Conservation (phyloP, 768 basidiomycete species). For the Nidularia sp. region DNA sequence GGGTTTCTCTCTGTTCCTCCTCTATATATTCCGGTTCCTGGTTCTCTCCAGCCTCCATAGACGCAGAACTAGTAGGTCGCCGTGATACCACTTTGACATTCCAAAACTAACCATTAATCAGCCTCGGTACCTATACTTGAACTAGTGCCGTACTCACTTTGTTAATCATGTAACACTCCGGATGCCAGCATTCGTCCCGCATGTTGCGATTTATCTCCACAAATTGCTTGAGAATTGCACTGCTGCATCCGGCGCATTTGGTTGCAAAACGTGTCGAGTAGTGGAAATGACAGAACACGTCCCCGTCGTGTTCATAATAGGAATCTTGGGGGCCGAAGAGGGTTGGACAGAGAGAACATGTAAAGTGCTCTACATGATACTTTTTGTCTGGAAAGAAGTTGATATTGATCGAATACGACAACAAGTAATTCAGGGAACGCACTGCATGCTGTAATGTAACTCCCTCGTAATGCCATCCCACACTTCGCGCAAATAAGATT, state of each 20-base stretch:
- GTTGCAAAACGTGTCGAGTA: constrained; percentile 98
- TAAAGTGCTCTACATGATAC: constrained; percentile 99
- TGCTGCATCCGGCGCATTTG: constrained; percentile 96
- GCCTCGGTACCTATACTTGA: too few species aligned
- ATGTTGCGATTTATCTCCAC: constrained; percentile 99
- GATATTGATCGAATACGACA: background rate
- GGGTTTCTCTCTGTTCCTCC: constrained; percentile 79
- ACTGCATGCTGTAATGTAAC: constrained; percentile 99
- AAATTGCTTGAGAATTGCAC: constrained; percentile 97
- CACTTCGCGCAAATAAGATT: constrained; percentile 97
- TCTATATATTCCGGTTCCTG: constrained; percentile 58
- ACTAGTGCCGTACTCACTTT: constrained; percentile 51
- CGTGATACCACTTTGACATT: constrained; percentile 90
- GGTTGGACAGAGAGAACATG: constrained; percentile 93
- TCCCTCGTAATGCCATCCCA: constrained; percentile 88
- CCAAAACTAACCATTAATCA: constrained; percentile 71
- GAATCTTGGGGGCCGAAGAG: constrained; percentile 98
- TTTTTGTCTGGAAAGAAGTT: constrained; percentile 72
- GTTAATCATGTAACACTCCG: constrained; percentile 99
- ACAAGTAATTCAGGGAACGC: constrained; percentile 17
- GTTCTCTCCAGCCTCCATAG: constrained; percentile 41
- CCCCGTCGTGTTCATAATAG: constrained; percentile 98
- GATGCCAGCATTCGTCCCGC: constrained; percentile 99
- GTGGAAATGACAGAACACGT: constrained; percentile 98
- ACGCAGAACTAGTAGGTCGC: constrained; percentile 59